These are phyloP conservation scores for Cordia subcordata DNA, from an alignment of 257 asterid genomes.

Conservation along the genomic window DNA sequence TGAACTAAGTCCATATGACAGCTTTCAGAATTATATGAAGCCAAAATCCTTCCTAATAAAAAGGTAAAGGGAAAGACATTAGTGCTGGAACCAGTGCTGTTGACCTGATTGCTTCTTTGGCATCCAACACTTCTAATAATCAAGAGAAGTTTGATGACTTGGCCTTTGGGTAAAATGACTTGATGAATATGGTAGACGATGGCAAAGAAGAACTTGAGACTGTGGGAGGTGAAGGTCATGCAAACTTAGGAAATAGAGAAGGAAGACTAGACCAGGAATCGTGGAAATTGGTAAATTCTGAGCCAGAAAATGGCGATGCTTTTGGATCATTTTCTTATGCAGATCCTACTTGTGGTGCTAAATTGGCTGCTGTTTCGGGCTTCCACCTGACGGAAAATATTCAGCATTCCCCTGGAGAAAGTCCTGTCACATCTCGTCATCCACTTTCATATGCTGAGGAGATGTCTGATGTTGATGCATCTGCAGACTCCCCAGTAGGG, in stretches of 20 bases:
- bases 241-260: constrained; percentile 16
- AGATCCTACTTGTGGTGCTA: constrained; percentile 52
- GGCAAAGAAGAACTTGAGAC: constrained; percentile 52
- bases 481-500: constrained; percentile 68
- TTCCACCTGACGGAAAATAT: constrained; percentile 30
- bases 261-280: constrained; percentile 24
- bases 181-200: constrained; percentile 37
- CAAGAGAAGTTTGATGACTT: constrained; percentile 45
- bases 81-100: constrained; percentile 40
- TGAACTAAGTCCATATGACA: constrained; percentile 33
- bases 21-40: constrained; percentile 32
- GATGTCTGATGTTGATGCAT: constrained; percentile 69
- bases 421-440: constrained; percentile 45
- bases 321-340: constrained; percentile 41
- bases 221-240: constrained; percentile 13
- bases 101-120: constrained; percentile 40
- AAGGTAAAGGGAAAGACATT: constrained; percentile 49
- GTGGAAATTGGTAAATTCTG: constrained; percentile 40
- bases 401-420: constrained; percentile 67
- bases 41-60: constrained; percentile 57
- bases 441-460: constrained; percentile 66
- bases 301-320: constrained; percentile 60
- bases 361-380: constrained; percentile 34
- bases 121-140: constrained; percentile 27
- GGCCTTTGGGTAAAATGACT: constrained; percentile 47